Evolutionary conservation across 257 asterid genomes (phyloP).

Genomic region (Solanum gracilifrons): DNA sequence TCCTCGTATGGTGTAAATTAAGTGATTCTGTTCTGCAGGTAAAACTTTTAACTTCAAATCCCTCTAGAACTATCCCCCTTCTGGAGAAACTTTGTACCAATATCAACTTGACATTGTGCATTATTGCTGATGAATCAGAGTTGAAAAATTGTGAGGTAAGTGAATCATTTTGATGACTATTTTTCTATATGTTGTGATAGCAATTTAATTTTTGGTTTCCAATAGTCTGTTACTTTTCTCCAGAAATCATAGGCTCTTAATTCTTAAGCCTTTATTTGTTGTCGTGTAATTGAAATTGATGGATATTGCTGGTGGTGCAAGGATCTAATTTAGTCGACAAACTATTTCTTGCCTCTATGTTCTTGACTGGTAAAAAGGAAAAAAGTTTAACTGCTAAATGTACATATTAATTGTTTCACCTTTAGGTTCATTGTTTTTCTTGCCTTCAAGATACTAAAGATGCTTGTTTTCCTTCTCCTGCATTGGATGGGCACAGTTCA

Average conservation of each 20-base stretch:
- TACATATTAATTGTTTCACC: not conserved
- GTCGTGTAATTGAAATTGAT: not conserved
- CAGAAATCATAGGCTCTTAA: not conserved
- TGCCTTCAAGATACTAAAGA: not conserved
- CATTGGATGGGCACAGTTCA: not conserved
- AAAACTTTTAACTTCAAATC: constrained; percentile 25
- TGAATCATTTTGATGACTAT: not conserved
- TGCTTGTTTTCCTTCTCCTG: not conserved
- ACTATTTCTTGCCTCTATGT: not conserved
- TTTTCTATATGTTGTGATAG: not conserved
- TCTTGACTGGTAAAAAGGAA: not conserved
- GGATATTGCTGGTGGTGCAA: not conserved
- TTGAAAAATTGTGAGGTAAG: constrained; percentile 65
- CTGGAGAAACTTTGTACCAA: constrained; percentile 52
- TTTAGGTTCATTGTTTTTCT: not conserved
- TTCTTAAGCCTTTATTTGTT: not conserved
- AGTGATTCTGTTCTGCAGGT: constrained; percentile 39
- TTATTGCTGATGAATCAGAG: constrained; percentile 53
- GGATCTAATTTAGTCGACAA: not conserved
- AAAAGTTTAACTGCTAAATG: not conserved
- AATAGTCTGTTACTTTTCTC: not conserved
- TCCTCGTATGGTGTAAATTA: not conserved
- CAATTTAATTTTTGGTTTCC: not conserved
- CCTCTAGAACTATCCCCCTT: constrained; percentile 32
- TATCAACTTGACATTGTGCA: constrained; percentile 44